Base-by-base conservation (phyloP, 371 early-diverging fungal species). In the Dinochytrium kinnereticum region DNA sequence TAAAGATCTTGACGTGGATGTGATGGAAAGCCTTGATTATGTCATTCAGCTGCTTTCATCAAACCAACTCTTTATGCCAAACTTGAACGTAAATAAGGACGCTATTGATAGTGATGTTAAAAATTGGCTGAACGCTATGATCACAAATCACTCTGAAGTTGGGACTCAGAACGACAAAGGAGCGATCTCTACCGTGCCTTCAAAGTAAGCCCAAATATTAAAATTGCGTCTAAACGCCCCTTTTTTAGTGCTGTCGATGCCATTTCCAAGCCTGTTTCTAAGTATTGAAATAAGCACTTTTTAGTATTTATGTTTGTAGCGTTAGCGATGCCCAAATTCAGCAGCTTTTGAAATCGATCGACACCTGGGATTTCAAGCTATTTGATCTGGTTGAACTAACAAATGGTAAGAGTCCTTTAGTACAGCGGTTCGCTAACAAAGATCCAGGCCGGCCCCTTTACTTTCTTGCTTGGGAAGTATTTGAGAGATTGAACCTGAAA, bases 321-420 rank as follows among this genome's bases (percentile, higher is more conserved):
- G 64, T 24, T 10, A 65, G 55, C 69, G 76, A 72, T 19, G 34
- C 69, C 1, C 57, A 67, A 39, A 72, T 78, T 21, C 30, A 40
- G 15, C 76, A 79, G 13, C 59, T 73, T 0, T 69, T 85, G 19
- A 59, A 74, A 30, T 64, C 64, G 17, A 69, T 82, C 19, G 78
- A 82, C 31, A 59, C 39, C 21, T 86, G 85, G 85, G 82, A 84
- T 37, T 86, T 85, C 74, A 72, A 82, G 50, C 59, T 85, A 24
- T 85, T 86, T 64, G 80, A 79, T 40, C 76, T 84, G 0, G 75
- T 73, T 19, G 73, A 79, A 28, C 68, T 78, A 0, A 84, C 84
- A 33, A 74, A 80, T 24, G 80, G 83, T 80, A 37, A n/a, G n/a
- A n/a, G 0, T 28, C 71, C 31, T 65, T 68, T 69, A 17, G 36